Evolutionary conservation across 2,329 filamentous ascomycete genomes (phyloP), one percentile per base, ranked within the genome.

Genomic region (Fusarium pilosicola): DNA sequence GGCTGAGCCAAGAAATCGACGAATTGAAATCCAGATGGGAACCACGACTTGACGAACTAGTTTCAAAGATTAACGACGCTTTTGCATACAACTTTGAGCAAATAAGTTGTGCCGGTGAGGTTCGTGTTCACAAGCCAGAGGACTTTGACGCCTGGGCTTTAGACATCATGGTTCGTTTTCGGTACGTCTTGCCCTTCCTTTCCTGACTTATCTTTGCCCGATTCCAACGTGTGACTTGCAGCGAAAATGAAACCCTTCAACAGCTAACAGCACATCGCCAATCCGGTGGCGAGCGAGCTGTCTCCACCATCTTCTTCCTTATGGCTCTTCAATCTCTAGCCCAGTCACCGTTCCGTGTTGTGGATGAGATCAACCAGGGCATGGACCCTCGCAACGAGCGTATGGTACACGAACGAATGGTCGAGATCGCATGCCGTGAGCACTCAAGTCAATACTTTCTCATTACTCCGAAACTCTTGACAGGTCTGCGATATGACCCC

Each of bases 361-460:
- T 99, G 67, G 96, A 99, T 83, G 96, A 99, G 85, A 99, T 99
- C 87, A 99, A 99, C 80, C 96, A 99, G 84, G 96, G 96, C 75
- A 99, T 99, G 96, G 96, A 99, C 82, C 96, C 96, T 48, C 92
- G 96, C 78, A 99, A 99, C 83, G 96, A 99, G 84, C 93, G 96
- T 76, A 97, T 98, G 90, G 95, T 99, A 22, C 96, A 99, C 84
- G 94, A 96, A 80, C 94, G 96, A 73, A 97, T 99, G 93, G 96
- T 99, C 14, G 95, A 98, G 79, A 98, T 99, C 80, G 96, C 96
- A 48, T 98, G 96, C 82, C 89, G 90, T 74, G 92, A 95, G 82
- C 90, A 93, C 81, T 91, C 90, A n/a, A 89, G 87, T 75, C 91
- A 93, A 84, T 99, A 99, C 84, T 99, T 99, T 85, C 90, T 99